Conservation (phyloP, 2,329 filamentous ascomycete species). For the Acrocalymma vagum region DNA sequence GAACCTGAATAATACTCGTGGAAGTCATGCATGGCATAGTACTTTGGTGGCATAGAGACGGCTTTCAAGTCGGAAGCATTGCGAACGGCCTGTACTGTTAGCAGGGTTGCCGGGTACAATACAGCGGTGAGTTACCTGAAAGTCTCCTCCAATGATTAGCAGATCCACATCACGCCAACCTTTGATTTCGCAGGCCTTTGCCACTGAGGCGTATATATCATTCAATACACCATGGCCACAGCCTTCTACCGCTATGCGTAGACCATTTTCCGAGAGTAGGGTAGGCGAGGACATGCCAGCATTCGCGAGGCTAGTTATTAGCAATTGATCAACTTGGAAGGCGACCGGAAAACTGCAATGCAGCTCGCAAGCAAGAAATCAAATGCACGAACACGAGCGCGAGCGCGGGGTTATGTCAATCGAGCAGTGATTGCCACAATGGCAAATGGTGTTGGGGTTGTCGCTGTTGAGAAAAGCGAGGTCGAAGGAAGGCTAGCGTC, state of each 20-base stretch:
- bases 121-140: constrained; percentile 69
- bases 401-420: too few relatives aligned
- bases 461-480: neutral
- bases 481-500: neutral
- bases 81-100: constrained; percentile 72
- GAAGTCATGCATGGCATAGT: constrained; percentile 88
- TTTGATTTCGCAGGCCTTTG: constrained; percentile 72
- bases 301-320: too few relatives aligned
- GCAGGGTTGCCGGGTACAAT: constrained; percentile 6
- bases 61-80: constrained; percentile 87
- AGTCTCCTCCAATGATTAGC: constrained; percentile 95
- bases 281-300: constrained; percentile 38
- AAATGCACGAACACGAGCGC: too few relatives aligned
- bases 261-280: constrained; percentile 29
- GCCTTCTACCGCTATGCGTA: constrained; percentile 86
- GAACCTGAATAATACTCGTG: constrained; percentile 89
- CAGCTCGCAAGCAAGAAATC: too few relatives aligned
- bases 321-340: too few relatives aligned
- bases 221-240: constrained; percentile 93
- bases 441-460: neutral
- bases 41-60: constrained; percentile 90
- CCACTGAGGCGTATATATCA: constrained; percentile 85
- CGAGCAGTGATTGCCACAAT: too few relatives aligned
- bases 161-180: constrained; percentile 86
- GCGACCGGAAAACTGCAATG: too few relatives aligned